phyloP scores from a whole-genome alignment of 2,329 filamentous ascomycete species.

The Diplodia sapinea region DNA sequence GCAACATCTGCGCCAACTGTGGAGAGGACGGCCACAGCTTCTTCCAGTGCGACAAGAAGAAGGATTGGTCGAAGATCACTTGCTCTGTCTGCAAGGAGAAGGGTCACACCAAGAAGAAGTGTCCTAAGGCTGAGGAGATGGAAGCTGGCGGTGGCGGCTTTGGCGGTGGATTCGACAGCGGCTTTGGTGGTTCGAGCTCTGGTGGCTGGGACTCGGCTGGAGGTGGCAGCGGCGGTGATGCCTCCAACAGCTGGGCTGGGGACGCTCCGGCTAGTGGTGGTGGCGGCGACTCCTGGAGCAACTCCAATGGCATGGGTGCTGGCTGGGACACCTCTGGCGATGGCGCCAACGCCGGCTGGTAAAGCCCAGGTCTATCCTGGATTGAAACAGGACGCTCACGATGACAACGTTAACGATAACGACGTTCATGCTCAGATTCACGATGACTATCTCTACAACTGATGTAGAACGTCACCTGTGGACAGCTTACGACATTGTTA shows the following conservation, averaged over 20 bases:
- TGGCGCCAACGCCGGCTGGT: background rate
- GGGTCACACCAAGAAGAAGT: slow-evolving; percentile 27
- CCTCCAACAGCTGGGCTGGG: background rate
- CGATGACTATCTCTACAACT: background rate
- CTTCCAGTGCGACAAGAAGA: slow-evolving; percentile 57
- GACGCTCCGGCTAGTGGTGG: background rate
- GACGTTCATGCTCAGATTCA: background rate
- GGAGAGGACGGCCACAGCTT: slow-evolving; percentile 65
- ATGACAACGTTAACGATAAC: background rate
- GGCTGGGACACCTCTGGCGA: background rate
- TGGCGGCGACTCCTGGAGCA: background rate
- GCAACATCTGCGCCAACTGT: slow-evolving; percentile 63
- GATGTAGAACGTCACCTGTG: background rate
- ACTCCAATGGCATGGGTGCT: background rate
- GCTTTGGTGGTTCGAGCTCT: background rate
- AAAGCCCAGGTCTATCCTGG: background rate
- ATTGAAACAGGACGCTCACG: background rate
- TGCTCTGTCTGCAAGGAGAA: slow-evolving; percentile 62
- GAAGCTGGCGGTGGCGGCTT: background rate
- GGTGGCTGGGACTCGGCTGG: background rate
- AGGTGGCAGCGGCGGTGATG: background rate
- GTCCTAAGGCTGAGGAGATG: slow-evolving; percentile 11
- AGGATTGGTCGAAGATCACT: slow-evolving; percentile 63
- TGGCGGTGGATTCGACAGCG: slow-evolving; percentile 2
- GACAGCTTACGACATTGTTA: background rate